phyloP scores from a whole-genome alignment of 1,139 yeast species.

The Debaryomyces sp. region DNA sequence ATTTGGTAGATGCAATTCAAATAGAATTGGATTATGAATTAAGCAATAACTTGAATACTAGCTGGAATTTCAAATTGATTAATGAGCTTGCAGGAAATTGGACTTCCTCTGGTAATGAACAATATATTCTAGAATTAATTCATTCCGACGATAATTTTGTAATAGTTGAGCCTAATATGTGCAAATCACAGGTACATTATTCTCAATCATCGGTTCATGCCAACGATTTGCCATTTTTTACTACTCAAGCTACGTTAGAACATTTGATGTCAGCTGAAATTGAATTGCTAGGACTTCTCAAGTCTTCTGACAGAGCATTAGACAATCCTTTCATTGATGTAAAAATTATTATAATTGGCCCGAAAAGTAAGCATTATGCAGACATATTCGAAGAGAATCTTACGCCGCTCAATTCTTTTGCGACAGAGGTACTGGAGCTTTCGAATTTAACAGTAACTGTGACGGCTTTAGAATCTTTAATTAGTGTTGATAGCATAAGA shows the following conservation, averaged over 20 bases:
- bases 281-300: not conserved
- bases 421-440: not conserved
- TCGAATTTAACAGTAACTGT: not conserved
- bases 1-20: constrained; percentile 45
- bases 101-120: constrained; percentile 8
- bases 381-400: not conserved
- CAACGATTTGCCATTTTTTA: constrained; percentile 44
- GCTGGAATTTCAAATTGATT: constrained; percentile 19
- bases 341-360: not conserved
- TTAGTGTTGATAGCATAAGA: not conserved
- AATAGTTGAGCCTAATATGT: constrained; percentile 38
- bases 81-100: constrained; percentile 15
- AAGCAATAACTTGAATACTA: constrained; percentile 10
- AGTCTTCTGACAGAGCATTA: not conserved
- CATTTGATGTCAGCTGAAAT: constrained; percentile 30
- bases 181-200: constrained; percentile 42
- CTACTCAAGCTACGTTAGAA: constrained; percentile 38
- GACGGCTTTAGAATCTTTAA: not conserved
- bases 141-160: constrained; percentile 36
- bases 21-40: constrained; percentile 38
- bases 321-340: not conserved
- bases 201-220: constrained; percentile 32
- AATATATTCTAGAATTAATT: constrained; percentile 30
- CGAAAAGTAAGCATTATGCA: not conserved
- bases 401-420: not conserved